These are phyloP conservation scores for Immersiella caudata DNA, from an alignment of 495 filamentous ascomycete genomes.

Conservation along the genomic window DNA sequence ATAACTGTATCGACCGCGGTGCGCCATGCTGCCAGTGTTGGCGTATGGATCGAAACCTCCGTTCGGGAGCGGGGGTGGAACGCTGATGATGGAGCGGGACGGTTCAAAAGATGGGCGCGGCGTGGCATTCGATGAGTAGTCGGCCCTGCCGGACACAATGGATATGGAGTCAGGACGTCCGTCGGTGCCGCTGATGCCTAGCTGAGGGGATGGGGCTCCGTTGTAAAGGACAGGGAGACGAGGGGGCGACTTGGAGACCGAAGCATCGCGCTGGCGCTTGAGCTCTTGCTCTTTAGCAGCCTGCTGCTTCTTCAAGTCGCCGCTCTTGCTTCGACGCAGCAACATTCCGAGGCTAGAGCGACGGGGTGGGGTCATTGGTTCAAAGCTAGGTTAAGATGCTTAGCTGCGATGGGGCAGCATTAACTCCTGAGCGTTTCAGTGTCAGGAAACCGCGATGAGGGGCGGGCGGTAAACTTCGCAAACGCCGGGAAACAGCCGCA, in stretches of 20 bases:
- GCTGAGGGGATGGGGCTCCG: slow-evolving; percentile 58
- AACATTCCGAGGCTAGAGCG: slow-evolving; percentile 64
- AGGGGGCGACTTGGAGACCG: slow-evolving; percentile 72
- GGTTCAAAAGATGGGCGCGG: slow-evolving; percentile 52
- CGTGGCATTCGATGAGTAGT: slow-evolving; percentile 43
- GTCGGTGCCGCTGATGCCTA: slow-evolving; percentile 70
- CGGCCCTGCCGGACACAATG: slow-evolving; percentile 60
- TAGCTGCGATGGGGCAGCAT: slow-evolving; percentile 31
- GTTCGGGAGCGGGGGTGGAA: slow-evolving; percentile 57
- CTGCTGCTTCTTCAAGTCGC: slow-evolving; percentile 73
- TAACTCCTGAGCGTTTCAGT: slow-evolving; percentile 21
- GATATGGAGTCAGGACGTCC: slow-evolving; percentile 66
- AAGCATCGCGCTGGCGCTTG: slow-evolving; percentile 65
- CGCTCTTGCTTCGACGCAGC: slow-evolving; percentile 80
- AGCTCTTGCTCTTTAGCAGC: slow-evolving; percentile 63
- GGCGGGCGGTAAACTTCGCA: slow-evolving; percentile 12
- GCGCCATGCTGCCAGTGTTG: slow-evolving; percentile 90
- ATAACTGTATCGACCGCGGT: slow-evolving; percentile 96
- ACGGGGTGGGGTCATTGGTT: slow-evolving; percentile 51
- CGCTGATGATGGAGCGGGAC: slow-evolving; percentile 35
- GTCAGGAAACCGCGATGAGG: slow-evolving; percentile 24
- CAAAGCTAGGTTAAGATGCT: slow-evolving; percentile 27
- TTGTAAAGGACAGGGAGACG: slow-evolving; percentile 77
- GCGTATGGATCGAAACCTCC: slow-evolving; percentile 72
- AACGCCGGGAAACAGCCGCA: slow-evolving; percentile 11